A percentile compares a stretch with the other conserved stretches of the same genome.
Evolutionary conservation across 208 protist genomes (phyloP).

Genomic region (Leptomonas pyrrhocoris): DNA sequence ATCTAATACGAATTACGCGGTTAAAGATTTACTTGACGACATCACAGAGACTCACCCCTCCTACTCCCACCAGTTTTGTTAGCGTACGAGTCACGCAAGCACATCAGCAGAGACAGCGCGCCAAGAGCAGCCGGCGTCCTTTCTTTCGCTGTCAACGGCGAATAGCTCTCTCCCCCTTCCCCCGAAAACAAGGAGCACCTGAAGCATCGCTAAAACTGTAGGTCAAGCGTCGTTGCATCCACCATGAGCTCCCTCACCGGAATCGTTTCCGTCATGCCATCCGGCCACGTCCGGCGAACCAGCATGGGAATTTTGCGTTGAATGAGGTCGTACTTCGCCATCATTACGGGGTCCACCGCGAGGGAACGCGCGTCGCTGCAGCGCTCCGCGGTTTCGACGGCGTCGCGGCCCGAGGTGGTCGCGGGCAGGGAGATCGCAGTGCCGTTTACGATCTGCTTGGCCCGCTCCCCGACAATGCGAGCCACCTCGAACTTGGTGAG

Average conservation of each 20-base stretch:
- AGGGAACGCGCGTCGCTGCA: slow-evolving; percentile 71
- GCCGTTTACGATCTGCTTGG: slow-evolving; percentile 79
- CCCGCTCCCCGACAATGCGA: slow-evolving; percentile 80
- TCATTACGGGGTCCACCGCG: slow-evolving; percentile 82
- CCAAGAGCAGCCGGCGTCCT: no score
- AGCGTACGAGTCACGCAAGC: no score
- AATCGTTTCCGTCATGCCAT: slow-evolving; percentile 80
- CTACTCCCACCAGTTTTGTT: no score
- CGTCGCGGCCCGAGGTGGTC: slow-evolving; percentile 32
- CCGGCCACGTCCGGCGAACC: slow-evolving; percentile 83
- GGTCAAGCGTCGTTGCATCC: slow-evolving; percentile 66
- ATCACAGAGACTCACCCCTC: no score
- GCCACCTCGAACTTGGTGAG: slow-evolving; percentile 89
- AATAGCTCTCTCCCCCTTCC: no score
- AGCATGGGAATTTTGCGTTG: slow-evolving; percentile 79
- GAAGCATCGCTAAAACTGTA: slow-evolving; percentile 40
- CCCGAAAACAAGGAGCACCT: no score
- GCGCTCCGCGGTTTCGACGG: slow-evolving; percentile 63
- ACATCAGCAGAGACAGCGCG: no score
- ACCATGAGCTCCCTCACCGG: slow-evolving; percentile 80
- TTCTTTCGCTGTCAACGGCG: no score
- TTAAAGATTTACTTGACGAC: no score
- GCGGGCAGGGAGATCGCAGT: slow-evolving; percentile 42
- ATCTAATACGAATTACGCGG: no score
- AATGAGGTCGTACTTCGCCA: slow-evolving; percentile 86